Evolutionary conservation across 2,329 filamentous ascomycete species (phyloP), one percentile per base, ranked within the genome.

Genomic region (Xylaria sp.): DNA sequence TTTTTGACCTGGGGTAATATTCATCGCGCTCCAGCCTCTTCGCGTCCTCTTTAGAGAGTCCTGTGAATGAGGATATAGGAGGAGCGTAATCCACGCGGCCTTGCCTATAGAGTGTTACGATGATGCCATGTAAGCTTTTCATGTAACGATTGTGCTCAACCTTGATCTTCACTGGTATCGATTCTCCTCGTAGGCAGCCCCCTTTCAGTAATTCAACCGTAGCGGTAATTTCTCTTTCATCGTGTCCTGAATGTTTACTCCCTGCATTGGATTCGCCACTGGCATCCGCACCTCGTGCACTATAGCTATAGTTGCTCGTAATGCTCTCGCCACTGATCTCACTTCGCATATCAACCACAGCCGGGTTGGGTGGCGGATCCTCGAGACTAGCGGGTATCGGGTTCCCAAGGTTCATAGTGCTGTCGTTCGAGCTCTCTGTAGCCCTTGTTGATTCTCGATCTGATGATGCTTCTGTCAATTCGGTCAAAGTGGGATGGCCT

Each of bases 91-190:
- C 94, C 46, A 98, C 94, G 62, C 92, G 88, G 23, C 93, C 93
- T 75, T 96, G 91, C 44, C 95, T 87, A 74, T 96, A 97, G 8
- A 99, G 80, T 1, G 95, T 98, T 46, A 97, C 87, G 63, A 98
- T 95, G 48, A 98, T 90, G 7, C 95, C 94, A 68, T 94, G 91
- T 78, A 97, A 84, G 73, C 93, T 98, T 78, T 94, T 92, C 71
- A 98, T 87, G 60, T 88, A 85, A 75, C 96, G 96, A 62, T 90
- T 94, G 74, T 98, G 95, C 66, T 92, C 90, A 62, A 99, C 88
- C 0, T 85, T 87, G 54, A 98, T 88, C 70, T 87, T 90, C 55
- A 98, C 84, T 0, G 91, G 88, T 43, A 98, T 82, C 23, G 85
- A 86, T 69, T 98, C 95, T 15, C 95, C 95, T 0, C 93, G 89